Percentiles rank a stretch among this genome's conserved stretches.
phyloP scores from a whole-genome alignment of 371 early-diverging fungal species.

The Parasitella parasitica region DNA sequence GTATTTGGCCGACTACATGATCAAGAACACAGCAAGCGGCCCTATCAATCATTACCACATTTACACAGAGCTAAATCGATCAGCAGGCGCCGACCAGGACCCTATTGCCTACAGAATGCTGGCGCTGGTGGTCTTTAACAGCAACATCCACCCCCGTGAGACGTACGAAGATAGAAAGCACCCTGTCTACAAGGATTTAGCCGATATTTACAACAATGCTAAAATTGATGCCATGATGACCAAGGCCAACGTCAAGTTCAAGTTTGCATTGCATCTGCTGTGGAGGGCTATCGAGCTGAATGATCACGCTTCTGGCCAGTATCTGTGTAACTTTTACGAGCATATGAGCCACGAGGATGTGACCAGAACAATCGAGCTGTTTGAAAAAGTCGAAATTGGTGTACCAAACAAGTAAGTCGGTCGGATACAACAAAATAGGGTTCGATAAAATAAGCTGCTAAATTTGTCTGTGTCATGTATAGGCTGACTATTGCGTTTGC shows the following conservation, averaged over 20 bases:
- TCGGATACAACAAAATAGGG: too few species aligned
- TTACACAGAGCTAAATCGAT: slow-evolving; percentile 3
- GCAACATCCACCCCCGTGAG: neutral
- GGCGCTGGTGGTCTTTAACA: slow-evolving; percentile 5
- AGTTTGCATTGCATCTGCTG: slow-evolving; percentile 15
- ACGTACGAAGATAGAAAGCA: neutral
- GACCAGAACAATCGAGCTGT: slow-evolving; percentile 2
- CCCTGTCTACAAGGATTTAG: neutral
- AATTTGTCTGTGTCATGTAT: neutral
- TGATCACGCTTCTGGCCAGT: slow-evolving; percentile 18
- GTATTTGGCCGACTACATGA: slow-evolving; percentile 23
- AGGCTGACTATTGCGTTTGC: slow-evolving; percentile 22
- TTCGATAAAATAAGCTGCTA: neutral
- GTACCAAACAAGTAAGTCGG: slow-evolving; percentile 17
- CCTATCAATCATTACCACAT: slow-evolving; percentile 5
- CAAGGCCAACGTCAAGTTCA: neutral
- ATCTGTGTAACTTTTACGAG: neutral
- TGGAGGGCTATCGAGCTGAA: slow-evolving; percentile 19
- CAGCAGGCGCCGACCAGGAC: slow-evolving; percentile 3
- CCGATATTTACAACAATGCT: neutral
- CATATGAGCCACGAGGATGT: slow-evolving; percentile 13
- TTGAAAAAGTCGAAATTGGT: slow-evolving; percentile 6
- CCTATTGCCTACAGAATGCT: slow-evolving; percentile 21
- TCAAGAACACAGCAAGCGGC: slow-evolving; percentile 1
- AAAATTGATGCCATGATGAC: neutral